Conservation (phyloP, 169 alveolate genomes). For the Hepatocystis sp. region DNA sequence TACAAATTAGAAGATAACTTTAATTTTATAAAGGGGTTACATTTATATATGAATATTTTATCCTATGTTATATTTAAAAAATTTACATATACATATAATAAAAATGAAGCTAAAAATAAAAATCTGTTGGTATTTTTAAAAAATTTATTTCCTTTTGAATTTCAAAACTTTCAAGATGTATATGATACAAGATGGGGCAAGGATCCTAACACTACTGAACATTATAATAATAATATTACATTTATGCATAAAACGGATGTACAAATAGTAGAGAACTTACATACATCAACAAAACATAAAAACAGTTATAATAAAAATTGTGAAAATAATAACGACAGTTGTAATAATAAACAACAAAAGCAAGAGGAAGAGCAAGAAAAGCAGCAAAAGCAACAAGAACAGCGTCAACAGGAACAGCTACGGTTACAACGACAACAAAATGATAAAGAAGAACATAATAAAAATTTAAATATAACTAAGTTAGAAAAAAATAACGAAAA, state of each 20-base stretch:
- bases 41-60: constrained; percentile 60
- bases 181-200: constrained; percentile 69
- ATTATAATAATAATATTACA: neutral
- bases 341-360: neutral
- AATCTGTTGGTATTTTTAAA: constrained; percentile 49
- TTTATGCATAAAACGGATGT: neutral
- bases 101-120: constrained; percentile 34
- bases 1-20: constrained; percentile 57
- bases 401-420: no score
- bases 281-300: no score
- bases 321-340: neutral
- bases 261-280: neutral
- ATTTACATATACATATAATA: constrained; percentile 36
- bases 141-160: constrained; percentile 60
- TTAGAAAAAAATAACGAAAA: no score
- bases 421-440: no score
- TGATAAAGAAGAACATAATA: no score
- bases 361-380: neutral
- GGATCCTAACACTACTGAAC: constrained; percentile 21
- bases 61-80: constrained; percentile 62
- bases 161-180: constrained; percentile 50
- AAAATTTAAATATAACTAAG: no score
- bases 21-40: constrained; percentile 46
- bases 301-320: neutral
- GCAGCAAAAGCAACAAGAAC: no score